Evolutionary conservation across 495 filamentous ascomycete species (phyloP), one percentile per base, ranked within the genome.

Genomic region (Filosporella fistucella): DNA sequence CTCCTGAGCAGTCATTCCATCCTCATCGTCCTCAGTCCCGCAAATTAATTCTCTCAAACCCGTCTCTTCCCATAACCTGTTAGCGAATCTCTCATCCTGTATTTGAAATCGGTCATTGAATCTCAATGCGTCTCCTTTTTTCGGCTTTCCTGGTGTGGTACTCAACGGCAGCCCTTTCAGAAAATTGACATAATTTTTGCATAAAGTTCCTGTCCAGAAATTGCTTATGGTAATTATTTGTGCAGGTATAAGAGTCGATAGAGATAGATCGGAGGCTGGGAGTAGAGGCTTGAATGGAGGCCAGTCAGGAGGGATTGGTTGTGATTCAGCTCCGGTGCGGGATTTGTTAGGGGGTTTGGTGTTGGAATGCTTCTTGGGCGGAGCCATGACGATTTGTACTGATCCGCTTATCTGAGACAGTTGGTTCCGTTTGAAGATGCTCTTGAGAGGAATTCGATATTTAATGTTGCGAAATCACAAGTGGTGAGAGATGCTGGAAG

Each of bases 81-180:
- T 74, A 3, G 91, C 85, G 59, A 96, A 95, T 8, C 42, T 60
- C 22, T 72, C 62, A 67, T 97, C 91, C 26, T 88, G 71, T 32
- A 93, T 71, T 68, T 96, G 88, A 62, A 86, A 93, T 23, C 91
- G 82, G 60, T 96, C 91, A 62, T 97, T 97, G 33, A 96, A 86
- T 16, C 91, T 74, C 22, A 91, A 65, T 0, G 91, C 91, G 33
- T 94, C 82, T 35, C 88, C 91, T 53, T 80, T 82, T 68, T 90
- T 94, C 6, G 91, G 90, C 39, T 82, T 82, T 0, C 82, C 85
- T 0, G 89, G 89, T 0, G 91, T 96, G 0, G 90, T 95, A 13
- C 72, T 74, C 26, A 96, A 68, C 0, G 88, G 82, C 16, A 96
- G 66, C 0, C 72, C 76, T n/a, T 77, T 72, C 0, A 95, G 79